Evolutionary conservation across 768 basidiomycete genomes (phyloP).

Genomic region (Cantharellus cinnabarinus): DNA sequence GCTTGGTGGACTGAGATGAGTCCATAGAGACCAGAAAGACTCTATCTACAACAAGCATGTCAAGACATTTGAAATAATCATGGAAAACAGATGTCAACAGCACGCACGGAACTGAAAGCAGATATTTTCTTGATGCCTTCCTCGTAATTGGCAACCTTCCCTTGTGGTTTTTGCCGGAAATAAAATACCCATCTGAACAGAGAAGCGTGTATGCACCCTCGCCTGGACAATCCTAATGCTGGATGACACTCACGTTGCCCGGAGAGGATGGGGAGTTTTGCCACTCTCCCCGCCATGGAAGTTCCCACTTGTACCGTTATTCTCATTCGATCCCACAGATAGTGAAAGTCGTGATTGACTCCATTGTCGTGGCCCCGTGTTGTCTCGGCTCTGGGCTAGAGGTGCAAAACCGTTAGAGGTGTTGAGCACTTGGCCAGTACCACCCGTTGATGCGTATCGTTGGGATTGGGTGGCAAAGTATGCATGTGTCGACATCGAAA

Average conservation of each 20-base stretch:
- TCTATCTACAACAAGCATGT: slow-evolving; percentile 38
- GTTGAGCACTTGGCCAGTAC: background rate
- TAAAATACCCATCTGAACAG: slow-evolving; percentile 52
- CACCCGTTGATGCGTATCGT: background rate
- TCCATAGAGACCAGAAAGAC: slow-evolving; percentile 89
- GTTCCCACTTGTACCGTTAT: background rate
- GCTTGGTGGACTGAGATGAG: slow-evolving; percentile 75
- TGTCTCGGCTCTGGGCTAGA: background rate
- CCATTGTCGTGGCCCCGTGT: background rate
- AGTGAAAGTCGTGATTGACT: background rate
- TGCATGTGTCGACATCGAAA: background rate
- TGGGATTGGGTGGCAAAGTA: slow-evolving; percentile 1
- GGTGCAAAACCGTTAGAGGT: background rate
- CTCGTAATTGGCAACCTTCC: slow-evolving; percentile 79
- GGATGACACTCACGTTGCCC: slow-evolving; percentile 4
- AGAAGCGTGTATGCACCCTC: background rate
- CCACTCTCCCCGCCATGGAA: background rate
- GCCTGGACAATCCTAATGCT: slow-evolving; percentile 17
- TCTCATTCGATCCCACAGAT: background rate
- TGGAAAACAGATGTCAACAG: background rate
- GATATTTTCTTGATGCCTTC: slow-evolving; percentile 88
- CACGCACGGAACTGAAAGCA: slow-evolving; percentile 63
- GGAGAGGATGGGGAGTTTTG: slow-evolving; percentile 5
- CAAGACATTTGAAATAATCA: background rate
- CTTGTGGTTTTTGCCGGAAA: slow-evolving; percentile 78